phyloP scores from a whole-genome alignment of 345 rosid species.

The Streptanthus diversifolius region DNA sequence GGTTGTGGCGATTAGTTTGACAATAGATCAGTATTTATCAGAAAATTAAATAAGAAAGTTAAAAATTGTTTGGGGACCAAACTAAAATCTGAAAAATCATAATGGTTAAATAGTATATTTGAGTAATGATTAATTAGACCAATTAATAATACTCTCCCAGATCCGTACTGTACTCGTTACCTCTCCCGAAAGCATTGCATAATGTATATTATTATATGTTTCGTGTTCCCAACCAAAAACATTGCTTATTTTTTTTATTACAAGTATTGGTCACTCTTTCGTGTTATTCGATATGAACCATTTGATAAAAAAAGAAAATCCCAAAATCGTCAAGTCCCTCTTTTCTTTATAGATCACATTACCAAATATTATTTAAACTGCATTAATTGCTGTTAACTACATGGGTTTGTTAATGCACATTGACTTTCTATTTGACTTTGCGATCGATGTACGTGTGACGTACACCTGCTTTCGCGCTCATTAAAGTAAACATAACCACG shows the following conservation, averaged over 20 bases:
- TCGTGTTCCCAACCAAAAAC: conserved; percentile 3
- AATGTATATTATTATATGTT: not conserved
- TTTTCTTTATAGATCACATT: not conserved
- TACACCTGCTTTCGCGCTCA: conserved; percentile 19
- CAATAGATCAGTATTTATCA: not conserved
- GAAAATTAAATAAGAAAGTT: not conserved
- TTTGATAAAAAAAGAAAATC: not conserved
- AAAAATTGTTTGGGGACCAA: not conserved
- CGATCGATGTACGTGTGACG: conserved; percentile 15
- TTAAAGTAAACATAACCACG: conserved; percentile 18
- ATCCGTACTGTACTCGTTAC: conserved; percentile 31
- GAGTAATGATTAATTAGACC: not conserved
- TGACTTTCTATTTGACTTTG: conserved; percentile 26
- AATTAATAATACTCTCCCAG: conserved; percentile 2
- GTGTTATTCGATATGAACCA: not conserved
- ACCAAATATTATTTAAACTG: not conserved
- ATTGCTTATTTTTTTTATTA: not conserved
- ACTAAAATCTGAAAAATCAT: not conserved
- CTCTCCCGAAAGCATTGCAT: conserved; percentile 10
- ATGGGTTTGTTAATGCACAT: conserved; percentile 13
- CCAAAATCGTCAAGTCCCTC: not conserved
- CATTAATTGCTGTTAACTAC: not conserved
- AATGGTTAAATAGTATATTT: not conserved
- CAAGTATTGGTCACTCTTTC: not conserved
- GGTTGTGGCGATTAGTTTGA: not conserved